These are phyloP conservation scores for Crucibulum laeve DNA, from an alignment of 768 basidiomycete genomes.

Conservation along the genomic window DNA sequence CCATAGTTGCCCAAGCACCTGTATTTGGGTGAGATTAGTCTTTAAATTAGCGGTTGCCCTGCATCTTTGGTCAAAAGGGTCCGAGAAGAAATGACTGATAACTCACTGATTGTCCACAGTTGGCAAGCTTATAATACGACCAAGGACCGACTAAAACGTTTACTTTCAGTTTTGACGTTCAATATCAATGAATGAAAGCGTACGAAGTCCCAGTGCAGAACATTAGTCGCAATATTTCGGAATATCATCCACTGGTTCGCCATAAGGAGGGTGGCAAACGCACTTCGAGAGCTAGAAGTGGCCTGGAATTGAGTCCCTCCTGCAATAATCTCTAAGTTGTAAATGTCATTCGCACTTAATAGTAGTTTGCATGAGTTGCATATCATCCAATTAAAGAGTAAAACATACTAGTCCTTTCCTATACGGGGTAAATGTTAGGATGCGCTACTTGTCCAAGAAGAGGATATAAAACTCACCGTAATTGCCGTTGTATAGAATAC, in stretches of 20 bases:
- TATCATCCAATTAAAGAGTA: neutral
- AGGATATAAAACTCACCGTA: conserved; percentile 38
- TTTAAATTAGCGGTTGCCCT: conserved; percentile 57
- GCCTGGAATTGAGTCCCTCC: conserved; percentile 58
- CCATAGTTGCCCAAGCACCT: conserved; percentile 49
- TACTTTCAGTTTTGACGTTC: conserved; percentile 1
- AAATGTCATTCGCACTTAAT: conserved; percentile 54
- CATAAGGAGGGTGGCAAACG: conserved; percentile 52
- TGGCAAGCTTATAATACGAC: conserved; percentile 66
- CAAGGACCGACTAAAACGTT: conserved; percentile 47
- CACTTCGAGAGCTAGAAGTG: conserved; percentile 30
- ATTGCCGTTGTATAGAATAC: conserved; percentile 70
- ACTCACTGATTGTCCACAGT: conserved; percentile 41
- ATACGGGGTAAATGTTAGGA: neutral
- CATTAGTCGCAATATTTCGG: conserved; percentile 47
- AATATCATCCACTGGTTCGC: conserved; percentile 72
- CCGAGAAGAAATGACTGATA: neutral
- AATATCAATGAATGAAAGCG: conserved; percentile 17
- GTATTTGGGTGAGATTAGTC: conserved; percentile 50
- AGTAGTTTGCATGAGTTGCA: neutral
- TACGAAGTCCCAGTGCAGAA: conserved; percentile 72
- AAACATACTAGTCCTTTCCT: conserved; percentile 42
- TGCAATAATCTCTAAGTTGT: conserved; percentile 57
- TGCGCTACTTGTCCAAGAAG: neutral
- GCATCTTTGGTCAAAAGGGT: neutral